Evolutionary conservation across 495 filamentous ascomycete genomes (phyloP), one percentile per base, ranked within the genome.

Genomic region (Penicillium salamii): DNA sequence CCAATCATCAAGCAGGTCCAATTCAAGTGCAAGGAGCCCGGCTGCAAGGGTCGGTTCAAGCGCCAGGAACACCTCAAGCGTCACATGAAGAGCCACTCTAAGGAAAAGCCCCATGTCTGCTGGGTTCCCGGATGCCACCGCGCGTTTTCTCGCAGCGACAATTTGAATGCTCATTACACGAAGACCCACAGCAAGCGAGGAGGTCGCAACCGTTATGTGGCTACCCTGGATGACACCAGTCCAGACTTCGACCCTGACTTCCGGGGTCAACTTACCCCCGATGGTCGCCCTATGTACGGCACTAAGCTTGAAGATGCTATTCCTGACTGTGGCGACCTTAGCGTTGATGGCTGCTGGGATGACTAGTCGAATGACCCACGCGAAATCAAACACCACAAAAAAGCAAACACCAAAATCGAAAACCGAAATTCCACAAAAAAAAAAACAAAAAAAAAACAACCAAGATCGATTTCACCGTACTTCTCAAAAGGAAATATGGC

Each of bases 1-100:
- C 55, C 63, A 1, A 68, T 70, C 43, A 69, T 71, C 19, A 71
- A 70, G 52, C 67, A 74, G 49, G 72, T 76, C 0, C 72, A 74
- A 33, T 76, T 76, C 57, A 71, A 65, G 50, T 81, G 78, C 68
- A 67, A 71, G 28, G 65, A 75, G 28, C 66, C 67, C 7, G 68
- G 65, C 12, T 81, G 74, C 57, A 75, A 76, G 52, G 72, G 69
- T 0, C 66, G 69, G 1, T 83, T 84, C 58, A 82, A 82, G 63
- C 62, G 83, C 37, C 77, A 79, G 29, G 84, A 87, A 49, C 84
- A 87, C 49, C 61, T 86, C 1, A 85, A 84, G 63, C 71, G 84
- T 13, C 85, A 88, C 57, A 76, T 78, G 58, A 73, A 75, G 51
- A 81, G 76, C 32, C 80, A 83, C 42, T 80, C 78, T 12, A 72